phyloP scores from a whole-genome alignment of 352 stramenopile genomes.

The Phytophthora palmivora region DNA sequence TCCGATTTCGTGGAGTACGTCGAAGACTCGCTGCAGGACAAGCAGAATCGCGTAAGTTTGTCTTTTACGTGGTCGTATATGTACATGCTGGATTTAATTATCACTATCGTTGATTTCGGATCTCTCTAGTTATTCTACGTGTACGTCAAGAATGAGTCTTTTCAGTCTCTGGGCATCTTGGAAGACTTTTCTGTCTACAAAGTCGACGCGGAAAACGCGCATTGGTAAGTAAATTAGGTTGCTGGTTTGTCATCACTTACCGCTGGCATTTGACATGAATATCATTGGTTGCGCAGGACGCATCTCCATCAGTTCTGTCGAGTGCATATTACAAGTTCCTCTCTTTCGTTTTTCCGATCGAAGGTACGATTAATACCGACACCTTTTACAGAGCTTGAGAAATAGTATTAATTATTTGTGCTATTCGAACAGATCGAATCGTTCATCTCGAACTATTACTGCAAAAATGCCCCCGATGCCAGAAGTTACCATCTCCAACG shows the following conservation, averaged over 20 bases:
- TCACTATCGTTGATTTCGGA: background rate
- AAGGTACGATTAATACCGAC: slow-evolving; percentile 40
- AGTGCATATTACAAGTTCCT: slow-evolving; percentile 76
- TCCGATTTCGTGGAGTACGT: slow-evolving; percentile 79
- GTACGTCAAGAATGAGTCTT: slow-evolving; percentile 78
- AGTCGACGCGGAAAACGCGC: slow-evolving; percentile 35
- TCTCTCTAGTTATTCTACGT: slow-evolving; percentile 73
- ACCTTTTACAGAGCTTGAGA: background rate
- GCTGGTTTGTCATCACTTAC: background rate
- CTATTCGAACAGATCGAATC: slow-evolving; percentile 62
- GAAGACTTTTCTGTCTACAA: slow-evolving; percentile 78
- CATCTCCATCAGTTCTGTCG: slow-evolving; percentile 71
- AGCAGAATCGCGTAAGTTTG: slow-evolving; percentile 64
- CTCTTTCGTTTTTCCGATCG: slow-evolving; percentile 78
- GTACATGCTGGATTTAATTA: background rate
- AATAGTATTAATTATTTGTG: slow-evolving; percentile 2
- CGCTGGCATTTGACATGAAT: background rate
- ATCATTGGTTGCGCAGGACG: slow-evolving; percentile 46
- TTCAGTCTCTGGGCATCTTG: slow-evolving; percentile 71
- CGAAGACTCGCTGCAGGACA: slow-evolving; percentile 80
- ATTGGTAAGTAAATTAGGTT: slow-evolving; percentile 44
- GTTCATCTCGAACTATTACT: slow-evolving; percentile 75
- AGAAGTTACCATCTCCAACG: slow-evolving; percentile 69
- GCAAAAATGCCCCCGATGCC: slow-evolving; percentile 63
- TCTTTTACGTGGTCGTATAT: background rate